Percentiles rank a stretch among this genome's conserved stretches.
Evolutionary conservation across 805 yeast genomes (phyloP).

Genomic region (Kuraishia borneana): DNA sequence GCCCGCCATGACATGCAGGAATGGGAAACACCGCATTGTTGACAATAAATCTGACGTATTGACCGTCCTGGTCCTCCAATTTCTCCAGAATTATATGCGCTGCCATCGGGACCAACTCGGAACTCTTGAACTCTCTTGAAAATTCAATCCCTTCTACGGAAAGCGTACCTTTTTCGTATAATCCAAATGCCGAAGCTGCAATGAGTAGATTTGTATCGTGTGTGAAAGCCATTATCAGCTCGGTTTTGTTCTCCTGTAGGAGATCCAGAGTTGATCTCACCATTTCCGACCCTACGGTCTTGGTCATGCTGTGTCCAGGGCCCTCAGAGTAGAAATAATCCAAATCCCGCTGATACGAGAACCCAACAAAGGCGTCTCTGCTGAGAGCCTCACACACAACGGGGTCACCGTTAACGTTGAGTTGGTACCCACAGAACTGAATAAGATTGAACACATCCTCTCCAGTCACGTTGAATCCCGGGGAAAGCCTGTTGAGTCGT

Average conservation of each 20-base stretch:
- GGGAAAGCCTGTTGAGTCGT: slow-evolving; percentile 46
- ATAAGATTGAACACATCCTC: slow-evolving; percentile 44
- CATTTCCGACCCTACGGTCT: slow-evolving; percentile 51
- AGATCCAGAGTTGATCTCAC: slow-evolving; percentile 29
- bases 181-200: slow-evolving; percentile 54
- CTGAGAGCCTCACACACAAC: slow-evolving; percentile 60
- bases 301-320: slow-evolving; percentile 47
- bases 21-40: slow-evolving; percentile 48
- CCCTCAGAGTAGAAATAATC: slow-evolving; percentile 51
- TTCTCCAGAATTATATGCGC: slow-evolving; percentile 41
- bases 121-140: slow-evolving; percentile 28
- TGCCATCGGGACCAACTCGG: slow-evolving; percentile 47
- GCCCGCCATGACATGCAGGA: slow-evolving; percentile 37
- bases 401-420: slow-evolving; percentile 59
- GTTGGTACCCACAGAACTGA: slow-evolving; percentile 63
- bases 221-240: slow-evolving; percentile 55
- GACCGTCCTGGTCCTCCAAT: slow-evolving; percentile 24
- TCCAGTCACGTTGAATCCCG: slow-evolving; percentile 39
- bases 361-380: slow-evolving; percentile 51
- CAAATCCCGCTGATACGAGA: slow-evolving; percentile 51
- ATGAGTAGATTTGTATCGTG: slow-evolving; percentile 64
- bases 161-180: slow-evolving; percentile 32
- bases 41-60: slow-evolving; percentile 33
- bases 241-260: slow-evolving; percentile 6
- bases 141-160: slow-evolving; percentile 34